phyloP scores from a whole-genome alignment of 106 monocot genomes.

The Dendrobium nobile region DNA sequence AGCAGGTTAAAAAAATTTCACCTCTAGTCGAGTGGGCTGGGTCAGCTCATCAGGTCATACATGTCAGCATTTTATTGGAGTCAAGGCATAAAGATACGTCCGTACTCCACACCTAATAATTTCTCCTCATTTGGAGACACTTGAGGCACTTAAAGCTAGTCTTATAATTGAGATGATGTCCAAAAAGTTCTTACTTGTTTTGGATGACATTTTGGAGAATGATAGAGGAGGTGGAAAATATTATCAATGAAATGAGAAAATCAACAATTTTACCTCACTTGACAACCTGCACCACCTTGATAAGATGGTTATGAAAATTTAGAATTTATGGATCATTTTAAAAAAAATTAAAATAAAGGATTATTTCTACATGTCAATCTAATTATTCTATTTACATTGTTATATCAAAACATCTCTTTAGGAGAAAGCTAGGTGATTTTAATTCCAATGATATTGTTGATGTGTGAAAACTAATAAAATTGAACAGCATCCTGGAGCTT shows the following conservation, averaged over 20 bases:
- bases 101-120: too few species aligned
- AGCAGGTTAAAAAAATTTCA: too few species aligned
- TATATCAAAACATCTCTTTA: conserved; percentile 17
- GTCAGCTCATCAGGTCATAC: too few species aligned
- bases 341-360: conserved; percentile 15
- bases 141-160: too few species aligned
- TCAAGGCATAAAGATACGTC: too few species aligned
- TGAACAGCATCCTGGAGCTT: conserved; percentile 16
- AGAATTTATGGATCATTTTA: conserved; percentile 24
- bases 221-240: conserved; percentile 27
- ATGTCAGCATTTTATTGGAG: too few species aligned
- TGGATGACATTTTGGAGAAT: background rate
- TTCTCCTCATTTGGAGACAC: too few species aligned
- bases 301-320: conserved; percentile 26
- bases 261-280: conserved; percentile 20
- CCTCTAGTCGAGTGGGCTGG: too few species aligned
- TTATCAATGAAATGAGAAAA: conserved; percentile 26
- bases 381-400: conserved; percentile 15
- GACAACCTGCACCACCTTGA: conserved; percentile 22
- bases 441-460: conserved; percentile 1
- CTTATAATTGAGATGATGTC: too few species aligned
- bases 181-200: too few species aligned
- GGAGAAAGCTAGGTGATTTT: conserved; percentile 5
- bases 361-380: conserved; percentile 13
- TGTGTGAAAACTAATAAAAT: conserved; percentile 19